Conservation (phyloP, 1,284 basidiomycete species). For the Schizophyllum amplum region DNA sequence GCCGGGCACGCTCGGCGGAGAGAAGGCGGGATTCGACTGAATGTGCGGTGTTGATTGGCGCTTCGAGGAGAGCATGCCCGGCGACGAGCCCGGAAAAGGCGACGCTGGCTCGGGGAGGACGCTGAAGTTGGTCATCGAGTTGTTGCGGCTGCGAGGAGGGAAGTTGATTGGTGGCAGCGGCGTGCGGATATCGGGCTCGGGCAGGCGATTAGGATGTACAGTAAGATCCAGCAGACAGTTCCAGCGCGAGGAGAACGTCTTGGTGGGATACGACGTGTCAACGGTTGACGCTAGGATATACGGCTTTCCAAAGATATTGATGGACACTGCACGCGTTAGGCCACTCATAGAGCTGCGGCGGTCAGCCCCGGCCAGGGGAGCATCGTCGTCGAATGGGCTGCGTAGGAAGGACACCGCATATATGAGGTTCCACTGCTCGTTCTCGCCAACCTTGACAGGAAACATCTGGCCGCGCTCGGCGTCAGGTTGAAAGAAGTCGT, state of each 20-base stretch:
- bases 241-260: constrained; percentile 75
- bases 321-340: constrained; percentile 67
- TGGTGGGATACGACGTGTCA: constrained; percentile 48
- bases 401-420: constrained; percentile 75
- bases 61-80: constrained; percentile 5
- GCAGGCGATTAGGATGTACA: constrained; percentile 23
- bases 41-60: constrained; percentile 13
- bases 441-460: constrained; percentile 58
- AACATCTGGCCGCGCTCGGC: constrained; percentile 43
- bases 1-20: constrained; percentile 37
- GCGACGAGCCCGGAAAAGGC: constrained; percentile 47
- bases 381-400: constrained; percentile 44
- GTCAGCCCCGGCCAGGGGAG: constrained; percentile 8
- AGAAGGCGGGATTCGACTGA: constrained; percentile 17
- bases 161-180: not conserved
- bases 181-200: not conserved
- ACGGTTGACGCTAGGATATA: constrained; percentile 22
- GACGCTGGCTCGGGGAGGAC: constrained; percentile 67
- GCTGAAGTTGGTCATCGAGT: constrained; percentile 25
- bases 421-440: constrained; percentile 80
- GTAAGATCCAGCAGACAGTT: constrained; percentile 80
- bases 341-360: constrained; percentile 22
- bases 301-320: constrained; percentile 70
- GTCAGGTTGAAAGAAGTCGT: constrained; percentile 26
- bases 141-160: not conserved